Evolutionary conservation across 2,329 filamentous ascomycete genomes (phyloP), one percentile per base, ranked within the genome.

Genomic region (Trichoderma pleuroti): DNA sequence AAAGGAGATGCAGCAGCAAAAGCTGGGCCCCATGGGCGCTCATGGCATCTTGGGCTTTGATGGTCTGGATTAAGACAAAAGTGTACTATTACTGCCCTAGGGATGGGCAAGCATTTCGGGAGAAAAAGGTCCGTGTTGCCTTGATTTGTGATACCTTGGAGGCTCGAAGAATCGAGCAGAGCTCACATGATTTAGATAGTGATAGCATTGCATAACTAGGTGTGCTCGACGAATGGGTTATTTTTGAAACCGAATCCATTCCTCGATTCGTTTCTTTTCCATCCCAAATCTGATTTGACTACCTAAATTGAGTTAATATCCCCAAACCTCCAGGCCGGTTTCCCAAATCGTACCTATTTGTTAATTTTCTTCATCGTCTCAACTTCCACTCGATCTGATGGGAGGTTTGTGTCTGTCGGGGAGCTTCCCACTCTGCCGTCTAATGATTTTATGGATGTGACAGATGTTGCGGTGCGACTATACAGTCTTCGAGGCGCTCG

Each of bases 1-100:
- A 73, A 85, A 84, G 75, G 80, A 81, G 76, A 77, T 78, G 5
- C 82, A 83, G 72, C 80, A 74, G 57, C 80, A 73, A 67, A 84
- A 84, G 64, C 78, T 86, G 7, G 85, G 85, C 4, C 83, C 84
- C 14, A 84, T 83, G 79, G 85, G 85, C 24, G 84, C 84, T 4
- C 85, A 87, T 57, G 85, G 85, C 62, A 80, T 87, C n/a, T 75
- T 86, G 73, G 83, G 82, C 6, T 86, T 87, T 71, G 82, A 84
- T 14, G 84, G 82, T 9, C 71, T 86, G 73, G 84, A 86, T 70
- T 86, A 64, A 72, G 24, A 21, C 12, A n/a, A 11, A 21, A 4
- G 12, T 61, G 32, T 24, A 61, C 10, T 16, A 16, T 21, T 39
- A 9, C 14, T 46, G 52, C 26, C 26, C 28, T 36, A 34, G 12